Evolutionary conservation across 148 eudicot genomes (phyloP), one percentile per base, ranked within the genome.

Genomic region (Mesembryanthemum crystallinum): DNA sequence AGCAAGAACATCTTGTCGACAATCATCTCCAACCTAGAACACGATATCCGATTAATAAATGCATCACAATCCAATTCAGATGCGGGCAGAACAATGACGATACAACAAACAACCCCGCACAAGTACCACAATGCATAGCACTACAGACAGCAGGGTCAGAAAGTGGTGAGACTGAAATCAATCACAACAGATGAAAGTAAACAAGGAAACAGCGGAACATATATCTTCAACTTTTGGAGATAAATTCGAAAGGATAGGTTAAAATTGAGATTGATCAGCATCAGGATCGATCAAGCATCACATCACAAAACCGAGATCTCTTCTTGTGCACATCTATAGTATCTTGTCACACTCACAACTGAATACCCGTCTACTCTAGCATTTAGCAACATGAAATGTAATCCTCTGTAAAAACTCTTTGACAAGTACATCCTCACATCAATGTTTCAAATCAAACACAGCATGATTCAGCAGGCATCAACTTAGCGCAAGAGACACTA

Each of bases 1-100:
- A 84, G 98, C 99, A 73, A 95, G 96, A 54, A 92, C 94, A 85
- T 95, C 99, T 83, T 95, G 99, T 62, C 97, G 92, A 77, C 99
- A 95, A 82, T 92, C 99, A 90, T 95, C 99, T 82, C 99, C 99
- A 74, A 95, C 99, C 99, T 95, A 78, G 51, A 67, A 68, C 65
- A 81, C 64, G 69, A 52, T 27, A 63, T 10, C 29, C 27, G 55
- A 81, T 39, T 28, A 55, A 32, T 30, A 64, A 32, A 65, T 62
- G 63, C 52, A 78, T 37, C 57, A 49, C 57, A 64, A 33, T 15
- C 7, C 45, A 66, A 23, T 71, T 63, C 18, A 24, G 8, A 64
- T 25, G 57, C 43, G 33, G n/a, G 7, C 24, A 37, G 30, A 69
- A 32, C n/a, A 30, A 39, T n/a, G 17, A 18, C 20, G n/a, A 72